Evolutionary conservation across 208 protist species (phyloP), one percentile per base, ranked within the genome.

Genomic region (Acanthamoeba lenticulata): DNA sequence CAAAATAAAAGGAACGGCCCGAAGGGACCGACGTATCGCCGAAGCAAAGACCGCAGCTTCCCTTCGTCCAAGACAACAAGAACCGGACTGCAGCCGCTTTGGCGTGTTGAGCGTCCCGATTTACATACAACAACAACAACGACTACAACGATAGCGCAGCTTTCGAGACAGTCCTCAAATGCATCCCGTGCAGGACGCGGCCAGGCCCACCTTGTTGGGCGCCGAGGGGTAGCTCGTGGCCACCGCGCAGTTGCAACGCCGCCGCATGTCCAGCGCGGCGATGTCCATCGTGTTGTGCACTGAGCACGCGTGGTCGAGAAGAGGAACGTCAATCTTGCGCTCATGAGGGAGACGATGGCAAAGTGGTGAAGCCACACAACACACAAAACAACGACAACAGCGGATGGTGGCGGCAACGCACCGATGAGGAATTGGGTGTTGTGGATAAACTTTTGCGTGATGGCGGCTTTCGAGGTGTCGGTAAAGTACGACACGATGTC

Each of bases 271-370:
- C 27, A 92, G 38, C 29, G 88, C 62, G n/a, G 88, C 88, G 40
- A 92, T 79, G 42, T 92, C 88, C 88, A 92, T 92, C 29, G 21
- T 92, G 38, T 92, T 92, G 62, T 92, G 88, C 24, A 92, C 81
- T 85, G 27, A 79, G 7, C 27, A 4, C 36, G 38, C 3, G 36
- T 79, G 9, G 24, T 5, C 9, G 9, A 52, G 15, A 52, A 15
- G 47, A 21, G 52, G 7, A 19, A 2, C 17, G 2, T 3, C 4
- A 21, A 57, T 57, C 17, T 57, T 57, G 52, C 52, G 45, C 15
- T 5, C 45, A 5, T 19, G 5, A 15, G 5, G 45, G 9, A 15
- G 5, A 15, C 15, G 9, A 15, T 49, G 9, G 45, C 15, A 49
- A 49, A 5, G 45, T 19, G 45, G 15, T 19, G 45, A 49, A 49